Conservation (phyloP, 1,284 basidiomycete genomes). For the Heterobasidion annosum region DNA sequence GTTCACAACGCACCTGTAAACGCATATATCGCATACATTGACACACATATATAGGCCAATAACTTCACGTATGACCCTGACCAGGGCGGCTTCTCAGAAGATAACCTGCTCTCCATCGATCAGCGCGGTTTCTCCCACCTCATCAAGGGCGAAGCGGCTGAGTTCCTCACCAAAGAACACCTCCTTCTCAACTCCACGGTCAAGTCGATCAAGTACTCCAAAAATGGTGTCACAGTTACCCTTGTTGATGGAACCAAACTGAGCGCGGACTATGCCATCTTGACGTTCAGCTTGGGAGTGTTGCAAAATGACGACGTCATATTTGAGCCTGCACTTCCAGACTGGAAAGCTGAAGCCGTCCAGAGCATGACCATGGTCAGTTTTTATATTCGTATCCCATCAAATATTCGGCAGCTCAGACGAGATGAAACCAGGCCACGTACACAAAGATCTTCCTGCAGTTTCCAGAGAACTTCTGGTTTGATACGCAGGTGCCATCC, state of each 20-base stretch:
- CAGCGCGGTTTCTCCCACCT: constrained; percentile 53
- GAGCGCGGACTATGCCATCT: constrained; percentile 20
- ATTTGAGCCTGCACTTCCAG: constrained; percentile 47
- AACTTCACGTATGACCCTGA: constrained; percentile 55
- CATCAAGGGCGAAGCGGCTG: constrained; percentile 43
- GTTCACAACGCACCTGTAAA: background rate
- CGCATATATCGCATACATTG: background rate
- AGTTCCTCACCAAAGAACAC: constrained; percentile 38
- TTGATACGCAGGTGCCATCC: constrained; percentile 45
- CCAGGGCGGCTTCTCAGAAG: constrained; percentile 49
- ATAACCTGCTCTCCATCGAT: constrained; percentile 48
- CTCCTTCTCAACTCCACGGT: constrained; percentile 46
- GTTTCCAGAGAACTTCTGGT: constrained; percentile 63
- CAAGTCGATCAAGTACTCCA: constrained; percentile 36
- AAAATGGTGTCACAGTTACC: constrained; percentile 33
- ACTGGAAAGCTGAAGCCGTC: constrained; percentile 61
- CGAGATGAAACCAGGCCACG: constrained; percentile 26
- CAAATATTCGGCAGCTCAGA: background rate
- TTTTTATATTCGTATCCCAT: background rate
- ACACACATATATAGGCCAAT: constrained; percentile 31
- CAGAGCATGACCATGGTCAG: constrained; percentile 55
- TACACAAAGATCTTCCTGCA: constrained; percentile 69
- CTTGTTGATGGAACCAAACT: constrained; percentile 32
- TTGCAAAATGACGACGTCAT: constrained; percentile 52
- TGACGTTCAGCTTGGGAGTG: constrained; percentile 23